Conservation (phyloP, 2,329 filamentous ascomycete species). For the Periglandula ipomoeae region DNA sequence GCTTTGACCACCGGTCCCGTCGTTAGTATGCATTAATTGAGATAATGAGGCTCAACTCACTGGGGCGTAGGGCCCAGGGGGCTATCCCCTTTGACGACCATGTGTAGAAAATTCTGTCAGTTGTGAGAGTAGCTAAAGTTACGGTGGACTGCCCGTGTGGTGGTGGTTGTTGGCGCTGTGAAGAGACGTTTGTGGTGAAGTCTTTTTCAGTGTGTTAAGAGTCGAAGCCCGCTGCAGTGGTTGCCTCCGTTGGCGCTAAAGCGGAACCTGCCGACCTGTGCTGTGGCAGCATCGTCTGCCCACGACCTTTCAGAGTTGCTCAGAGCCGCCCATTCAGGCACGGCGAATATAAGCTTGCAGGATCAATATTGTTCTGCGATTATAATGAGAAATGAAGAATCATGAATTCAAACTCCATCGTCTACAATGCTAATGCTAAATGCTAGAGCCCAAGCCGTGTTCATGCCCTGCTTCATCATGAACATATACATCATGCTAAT, state of each 20-base stretch:
- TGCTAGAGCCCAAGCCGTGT: no score
- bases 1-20: constrained; percentile 22
- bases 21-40: not conserved
- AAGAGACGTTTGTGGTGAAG: not conserved
- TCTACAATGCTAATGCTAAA: not conserved
- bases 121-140: no score
- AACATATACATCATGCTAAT: no score
- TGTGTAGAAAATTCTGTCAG: not conserved
- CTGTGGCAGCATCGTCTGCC: no score
- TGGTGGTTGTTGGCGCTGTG: not conserved
- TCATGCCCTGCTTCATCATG: no score
- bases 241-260: not conserved
- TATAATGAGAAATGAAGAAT: no score
- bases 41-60: constrained; percentile 4
- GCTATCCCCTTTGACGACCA: constrained; percentile 4
- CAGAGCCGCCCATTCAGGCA: no score
- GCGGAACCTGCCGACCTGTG: not conserved
- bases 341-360: no score
- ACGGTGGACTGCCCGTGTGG: not conserved
- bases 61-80: constrained; percentile 5
- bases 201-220: no score
- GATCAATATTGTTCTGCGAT: no score
- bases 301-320: no score
- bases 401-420: not conserved
- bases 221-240: no score